Percentiles rank a stretch among this genome's conserved stretches.
phyloP scores from a whole-genome alignment of 352 stramenopile species.

The Thalassiosira livingstoniorum region DNA sequence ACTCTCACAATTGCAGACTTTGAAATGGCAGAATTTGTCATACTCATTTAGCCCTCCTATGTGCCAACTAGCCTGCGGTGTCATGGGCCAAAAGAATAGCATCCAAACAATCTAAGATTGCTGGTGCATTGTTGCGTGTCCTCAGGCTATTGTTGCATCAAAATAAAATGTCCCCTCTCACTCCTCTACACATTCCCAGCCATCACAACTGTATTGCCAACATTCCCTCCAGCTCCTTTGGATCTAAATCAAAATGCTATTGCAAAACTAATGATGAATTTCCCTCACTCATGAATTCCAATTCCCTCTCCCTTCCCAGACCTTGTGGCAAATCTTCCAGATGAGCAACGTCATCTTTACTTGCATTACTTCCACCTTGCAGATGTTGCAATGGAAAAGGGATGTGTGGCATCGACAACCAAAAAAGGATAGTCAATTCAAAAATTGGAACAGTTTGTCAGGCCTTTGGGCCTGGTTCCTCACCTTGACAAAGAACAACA shows the following conservation, averaged over 20 bases:
- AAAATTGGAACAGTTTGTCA: conserved; percentile 30
- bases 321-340: conserved; percentile 33
- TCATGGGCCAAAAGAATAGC: conserved; percentile 21
- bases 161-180: conserved; percentile 22
- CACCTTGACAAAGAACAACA: background rate
- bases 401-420: conserved; percentile 36
- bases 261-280: conserved; percentile 40
- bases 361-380: conserved; percentile 31
- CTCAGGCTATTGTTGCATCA: no score
- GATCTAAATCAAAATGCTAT: conserved; percentile 30
- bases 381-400: conserved; percentile 20
- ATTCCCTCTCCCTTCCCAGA: conserved; percentile 37
- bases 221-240: conserved; percentile 41
- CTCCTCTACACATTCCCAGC: conserved; percentile 29
- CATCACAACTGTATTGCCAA: conserved; percentile 32
- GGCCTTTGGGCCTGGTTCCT: conserved; percentile 22
- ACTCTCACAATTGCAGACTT: conserved; percentile 53
- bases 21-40: conserved; percentile 38
- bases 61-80: conserved; percentile 36
- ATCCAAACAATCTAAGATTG: conserved; percentile 2
- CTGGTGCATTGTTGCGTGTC: conserved; percentile 20
- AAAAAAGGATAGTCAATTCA: conserved; percentile 12
- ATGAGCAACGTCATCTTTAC: conserved; percentile 7
- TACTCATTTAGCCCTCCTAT: conserved; percentile 25
- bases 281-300: conserved; percentile 28